phyloP scores from a whole-genome alignment of 164 flowering plant genomes.

The Aristolochia contorta region DNA sequence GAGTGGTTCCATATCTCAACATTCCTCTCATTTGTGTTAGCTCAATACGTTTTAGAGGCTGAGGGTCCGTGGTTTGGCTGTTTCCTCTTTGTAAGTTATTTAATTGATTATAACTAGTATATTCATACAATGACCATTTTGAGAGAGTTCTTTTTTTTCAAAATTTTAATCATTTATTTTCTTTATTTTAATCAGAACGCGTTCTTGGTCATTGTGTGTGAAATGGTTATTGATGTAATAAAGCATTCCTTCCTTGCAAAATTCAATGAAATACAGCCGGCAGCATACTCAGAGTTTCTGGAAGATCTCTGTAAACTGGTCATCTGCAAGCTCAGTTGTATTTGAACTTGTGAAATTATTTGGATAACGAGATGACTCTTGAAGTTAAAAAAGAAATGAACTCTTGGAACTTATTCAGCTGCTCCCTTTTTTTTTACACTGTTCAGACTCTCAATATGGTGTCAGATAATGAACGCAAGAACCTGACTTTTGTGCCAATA shows the following conservation, averaged over 20 bases:
- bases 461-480: slow-evolving; percentile 43
- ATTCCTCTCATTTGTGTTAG: slow-evolving; percentile 75
- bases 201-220: slow-evolving; percentile 65
- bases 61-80: slow-evolving; percentile 92
- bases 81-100: slow-evolving; percentile 62
- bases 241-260: slow-evolving; percentile 97
- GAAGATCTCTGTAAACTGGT: slow-evolving; percentile 98
- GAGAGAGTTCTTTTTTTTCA: background rate
- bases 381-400: no score
- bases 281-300: slow-evolving; percentile 80
- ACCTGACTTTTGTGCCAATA: slow-evolving; percentile 73
- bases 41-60: slow-evolving; percentile 93
- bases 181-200: slow-evolving; percentile 59
- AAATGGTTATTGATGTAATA: slow-evolving; percentile 71
- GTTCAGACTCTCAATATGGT: slow-evolving; percentile 65
- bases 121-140: background rate
- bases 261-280: slow-evolving; percentile 86
- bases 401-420: no score
- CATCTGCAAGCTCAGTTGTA: slow-evolving; percentile 1
- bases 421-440: background rate
- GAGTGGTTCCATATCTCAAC: slow-evolving; percentile 95
- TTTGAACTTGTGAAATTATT: no score
- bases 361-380: no score
- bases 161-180: slow-evolving; percentile 5
- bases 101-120: background rate